Evolutionary conservation across 768 basidiomycete genomes (phyloP).

Genomic region (Leucocoprinus leucothites): DNA sequence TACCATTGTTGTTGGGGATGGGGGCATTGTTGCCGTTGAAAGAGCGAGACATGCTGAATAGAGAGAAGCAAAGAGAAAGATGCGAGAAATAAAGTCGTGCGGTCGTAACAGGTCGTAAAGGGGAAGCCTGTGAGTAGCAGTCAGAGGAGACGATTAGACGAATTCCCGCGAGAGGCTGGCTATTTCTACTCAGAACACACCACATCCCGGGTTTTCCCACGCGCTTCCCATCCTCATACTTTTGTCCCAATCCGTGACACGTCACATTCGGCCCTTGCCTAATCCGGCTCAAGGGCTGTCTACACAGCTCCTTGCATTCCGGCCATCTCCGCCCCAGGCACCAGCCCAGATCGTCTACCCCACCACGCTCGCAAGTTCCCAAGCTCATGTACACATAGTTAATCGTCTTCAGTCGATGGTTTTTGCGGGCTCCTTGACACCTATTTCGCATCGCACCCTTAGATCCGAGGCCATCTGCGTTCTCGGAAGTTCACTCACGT

Average conservation of each 20-base stretch:
- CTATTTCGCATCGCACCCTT: conserved; percentile 1
- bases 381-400: conserved; percentile 2
- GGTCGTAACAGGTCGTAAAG: conserved; percentile 65
- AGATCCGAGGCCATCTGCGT: conserved; percentile 18
- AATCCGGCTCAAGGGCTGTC: neutral
- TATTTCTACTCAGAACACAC: conserved; percentile 13
- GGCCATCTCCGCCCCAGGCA: conserved; percentile 14
- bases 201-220: conserved; percentile 12
- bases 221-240: conserved; percentile 6
- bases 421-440: conserved; percentile 5
- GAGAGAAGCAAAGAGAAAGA: conserved; percentile 31
- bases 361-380: neutral
- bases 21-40: conserved; percentile 13
- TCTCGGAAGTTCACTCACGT: neutral
- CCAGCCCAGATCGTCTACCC: conserved; percentile 3
- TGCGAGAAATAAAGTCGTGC: conserved; percentile 35
- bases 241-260: conserved; percentile 13
- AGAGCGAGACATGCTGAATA: conserved; percentile 27
- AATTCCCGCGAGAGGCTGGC: conserved; percentile 15
- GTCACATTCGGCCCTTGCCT: conserved; percentile 7
- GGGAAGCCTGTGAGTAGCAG: conserved; percentile 14
- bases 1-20: conserved; percentile 8
- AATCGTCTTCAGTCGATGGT: neutral
- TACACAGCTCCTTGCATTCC: conserved; percentile 1
- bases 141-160: conserved; percentile 13